Evolutionary conservation across 495 filamentous ascomycete species (phyloP).

Genomic region (Trichoderma orchidacearum): DNA sequence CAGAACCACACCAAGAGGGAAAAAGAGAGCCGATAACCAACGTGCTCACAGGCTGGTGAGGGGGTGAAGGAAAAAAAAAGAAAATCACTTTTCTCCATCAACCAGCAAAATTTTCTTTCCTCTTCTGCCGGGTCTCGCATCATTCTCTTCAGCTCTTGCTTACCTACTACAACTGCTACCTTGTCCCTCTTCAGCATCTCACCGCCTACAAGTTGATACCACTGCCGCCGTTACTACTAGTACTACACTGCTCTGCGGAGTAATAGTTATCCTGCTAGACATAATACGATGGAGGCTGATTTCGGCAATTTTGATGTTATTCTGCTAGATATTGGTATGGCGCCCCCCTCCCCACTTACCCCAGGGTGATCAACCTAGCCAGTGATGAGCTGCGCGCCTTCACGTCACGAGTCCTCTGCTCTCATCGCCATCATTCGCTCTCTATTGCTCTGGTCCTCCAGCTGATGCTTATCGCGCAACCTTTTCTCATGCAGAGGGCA

Average conservation of each 20-base stretch:
- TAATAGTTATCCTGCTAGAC: too few species aligned
- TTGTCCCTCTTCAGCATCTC: too few species aligned
- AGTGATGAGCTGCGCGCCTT: not conserved
- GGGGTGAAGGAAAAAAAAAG: not conserved
- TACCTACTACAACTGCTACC: not conserved
- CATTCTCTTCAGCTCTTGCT: not conserved
- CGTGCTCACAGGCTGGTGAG: not conserved
- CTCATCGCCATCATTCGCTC: not conserved
- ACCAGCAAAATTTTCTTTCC: not conserved
- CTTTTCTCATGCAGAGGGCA: conserved; percentile 40
- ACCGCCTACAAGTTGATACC: too few species aligned
- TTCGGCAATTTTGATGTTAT: conserved; percentile 14
- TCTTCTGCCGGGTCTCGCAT: not conserved
- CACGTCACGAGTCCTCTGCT: conserved; percentile 1
- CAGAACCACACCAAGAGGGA: not conserved
- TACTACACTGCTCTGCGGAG: too few species aligned
- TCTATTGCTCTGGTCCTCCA: not conserved
- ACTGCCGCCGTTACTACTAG: too few species aligned
- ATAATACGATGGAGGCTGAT: not conserved
- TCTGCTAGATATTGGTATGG: conserved; percentile 37
- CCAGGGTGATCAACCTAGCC: not conserved
- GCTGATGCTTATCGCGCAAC: conserved; percentile 1
- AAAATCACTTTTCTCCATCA: not conserved
- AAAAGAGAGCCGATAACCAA: not conserved
- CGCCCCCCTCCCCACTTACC: not conserved